These are phyloP conservation scores for Mycena olivaceomarginata DNA, from an alignment of 768 basidiomycete species.

Conservation along the genomic window DNA sequence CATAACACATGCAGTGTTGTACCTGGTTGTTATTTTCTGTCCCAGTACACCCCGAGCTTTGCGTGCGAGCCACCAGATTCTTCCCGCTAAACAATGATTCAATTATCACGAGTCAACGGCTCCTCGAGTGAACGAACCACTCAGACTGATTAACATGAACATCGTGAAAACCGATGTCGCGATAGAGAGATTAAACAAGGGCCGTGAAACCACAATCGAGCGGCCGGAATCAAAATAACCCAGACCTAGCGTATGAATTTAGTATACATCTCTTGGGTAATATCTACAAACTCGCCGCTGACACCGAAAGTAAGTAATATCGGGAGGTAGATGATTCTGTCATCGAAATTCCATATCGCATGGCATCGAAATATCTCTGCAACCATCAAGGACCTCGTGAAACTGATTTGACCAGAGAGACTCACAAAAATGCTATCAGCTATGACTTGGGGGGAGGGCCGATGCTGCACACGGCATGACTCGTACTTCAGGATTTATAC, in stretches of 20 bases:
- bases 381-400: not conserved
- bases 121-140: constrained; percentile 14
- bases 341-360: constrained; percentile 23
- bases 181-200: constrained; percentile 14
- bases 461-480: too few species aligned
- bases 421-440: constrained; percentile 33
- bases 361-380: constrained; percentile 32
- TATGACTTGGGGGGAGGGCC: too few species aligned
- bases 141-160: constrained; percentile 15
- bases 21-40: constrained; percentile 3
- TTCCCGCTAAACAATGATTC: constrained; percentile 12
- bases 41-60: constrained; percentile 7
- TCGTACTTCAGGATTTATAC: too few species aligned
- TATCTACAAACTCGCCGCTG: not conserved
- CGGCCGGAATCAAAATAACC: constrained; percentile 19
- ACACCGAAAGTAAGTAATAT: constrained; percentile 6
- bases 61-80: constrained; percentile 30
- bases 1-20: constrained; percentile 23
- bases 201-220: not conserved
- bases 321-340: constrained; percentile 15
- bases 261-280: not conserved
- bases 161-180: constrained; percentile 19
- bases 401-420: not conserved
- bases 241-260: not conserved
- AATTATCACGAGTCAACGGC: not conserved